A percentile compares a stretch with the other conserved stretches of the same genome.
Conservation (phyloP, 345 rosid species). For the Acer campestre region DNA sequence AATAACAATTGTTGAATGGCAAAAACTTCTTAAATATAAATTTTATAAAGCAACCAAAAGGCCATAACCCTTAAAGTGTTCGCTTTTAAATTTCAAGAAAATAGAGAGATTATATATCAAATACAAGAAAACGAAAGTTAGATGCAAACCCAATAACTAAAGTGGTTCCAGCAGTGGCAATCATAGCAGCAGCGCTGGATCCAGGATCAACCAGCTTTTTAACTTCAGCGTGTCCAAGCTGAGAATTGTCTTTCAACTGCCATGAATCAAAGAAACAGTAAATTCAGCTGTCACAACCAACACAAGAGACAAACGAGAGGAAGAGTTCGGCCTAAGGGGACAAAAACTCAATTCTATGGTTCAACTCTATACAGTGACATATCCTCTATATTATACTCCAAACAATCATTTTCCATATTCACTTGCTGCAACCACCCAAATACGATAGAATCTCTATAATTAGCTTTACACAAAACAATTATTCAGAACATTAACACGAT, state of each 20-base stretch:
- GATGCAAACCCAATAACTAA: slow-evolving; percentile 72
- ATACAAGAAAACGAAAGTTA: background rate
- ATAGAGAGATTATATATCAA: background rate
- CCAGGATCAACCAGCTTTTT: slow-evolving; percentile 80
- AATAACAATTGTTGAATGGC: background rate
- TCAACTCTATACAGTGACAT: background rate
- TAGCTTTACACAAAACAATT: background rate
- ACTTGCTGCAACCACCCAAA: background rate
- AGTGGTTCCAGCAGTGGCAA: slow-evolving; percentile 84
- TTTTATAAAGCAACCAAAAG: background rate
- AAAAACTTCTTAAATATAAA: background rate
- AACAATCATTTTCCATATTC: background rate
- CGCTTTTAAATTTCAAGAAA: too few relatives aligned
- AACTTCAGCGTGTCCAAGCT: slow-evolving; percentile 66
- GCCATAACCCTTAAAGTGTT: background rate
- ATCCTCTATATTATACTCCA: background rate
- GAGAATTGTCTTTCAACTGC: slow-evolving; percentile 62
- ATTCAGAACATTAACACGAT: background rate
- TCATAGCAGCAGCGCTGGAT: slow-evolving; percentile 44
- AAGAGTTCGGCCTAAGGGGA: background rate
- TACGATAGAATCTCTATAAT: background rate
- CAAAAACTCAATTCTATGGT: background rate
- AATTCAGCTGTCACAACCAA: slow-evolving; percentile 10
- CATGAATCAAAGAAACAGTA: slow-evolving; percentile 14
- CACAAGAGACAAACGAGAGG: background rate